A percentile compares a stretch with the other conserved stretches of the same genome.
Evolutionary conservation across 2,329 filamentous ascomycete species (phyloP).

Genomic region (Tolypocladium ovalisporum): DNA sequence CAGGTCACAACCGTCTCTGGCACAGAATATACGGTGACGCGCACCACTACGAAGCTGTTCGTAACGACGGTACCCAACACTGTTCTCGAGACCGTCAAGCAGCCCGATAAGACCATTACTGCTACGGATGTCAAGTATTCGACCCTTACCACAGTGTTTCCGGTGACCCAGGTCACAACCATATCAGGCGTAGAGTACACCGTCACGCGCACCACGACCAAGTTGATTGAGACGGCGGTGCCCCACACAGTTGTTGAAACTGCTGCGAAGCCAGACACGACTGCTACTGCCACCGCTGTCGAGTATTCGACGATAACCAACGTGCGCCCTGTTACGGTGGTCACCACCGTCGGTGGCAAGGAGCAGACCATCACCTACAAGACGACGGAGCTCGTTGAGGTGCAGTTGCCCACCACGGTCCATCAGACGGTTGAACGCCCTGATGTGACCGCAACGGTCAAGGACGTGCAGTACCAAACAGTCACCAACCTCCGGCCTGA

Average conservation of each 20-base stretch:
- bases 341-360: slow-evolving; percentile 29
- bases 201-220: slow-evolving; percentile 11
- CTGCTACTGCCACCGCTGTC: slow-evolving; percentile 6
- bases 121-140: slow-evolving; percentile 18
- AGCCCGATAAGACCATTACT: slow-evolving; percentile 4
- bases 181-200: slow-evolving; percentile 10
- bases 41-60: slow-evolving; percentile 12
- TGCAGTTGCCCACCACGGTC: slow-evolving; percentile 18
- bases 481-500: slow-evolving; percentile 21
- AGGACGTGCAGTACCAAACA: slow-evolving; percentile 24
- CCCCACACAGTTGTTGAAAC: slow-evolving; percentile 15
- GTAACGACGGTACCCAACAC: slow-evolving; percentile 18
- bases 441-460: slow-evolving; percentile 6
- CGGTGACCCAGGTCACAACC: slow-evolving; percentile 25
- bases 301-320: slow-evolving; percentile 31
- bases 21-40: slow-evolving; percentile 9
- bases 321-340: slow-evolving; percentile 25
- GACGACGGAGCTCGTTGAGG: slow-evolving; percentile 26
- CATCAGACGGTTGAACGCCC: slow-evolving; percentile 11
- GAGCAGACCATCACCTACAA: slow-evolving; percentile 24
- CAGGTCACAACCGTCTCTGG: slow-evolving; percentile 19
- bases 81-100: slow-evolving; percentile 8
- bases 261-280: slow-evolving; percentile 3
- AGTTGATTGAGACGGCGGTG: slow-evolving; percentile 15
- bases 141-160: slow-evolving; percentile 24